A percentile compares a stretch with the other conserved stretches of the same genome.
These are phyloP conservation scores for Casuarina equisetifolia DNA, from an alignment of 306 rosid genomes.

Conservation along the genomic window DNA sequence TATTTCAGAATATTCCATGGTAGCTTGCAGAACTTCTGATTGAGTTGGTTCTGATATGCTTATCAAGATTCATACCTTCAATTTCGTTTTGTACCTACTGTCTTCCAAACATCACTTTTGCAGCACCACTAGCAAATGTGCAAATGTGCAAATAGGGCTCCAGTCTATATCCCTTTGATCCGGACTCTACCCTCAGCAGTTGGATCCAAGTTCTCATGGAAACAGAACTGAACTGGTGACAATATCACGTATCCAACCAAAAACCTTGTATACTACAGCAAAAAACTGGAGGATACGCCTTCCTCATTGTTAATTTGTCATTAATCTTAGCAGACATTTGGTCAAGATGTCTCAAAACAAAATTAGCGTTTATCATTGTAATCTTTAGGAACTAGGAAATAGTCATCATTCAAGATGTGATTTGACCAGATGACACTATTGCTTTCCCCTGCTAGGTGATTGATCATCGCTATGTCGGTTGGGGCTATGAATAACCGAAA, in stretches of 20 bases:
- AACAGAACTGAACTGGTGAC: not conserved
- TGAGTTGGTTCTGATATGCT: not conserved
- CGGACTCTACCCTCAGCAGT: not conserved
- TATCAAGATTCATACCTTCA: not conserved
- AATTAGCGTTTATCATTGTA: not conserved
- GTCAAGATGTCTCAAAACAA: not conserved
- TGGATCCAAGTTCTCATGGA: not conserved
- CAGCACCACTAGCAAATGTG: no score
- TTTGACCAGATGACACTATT: no score
- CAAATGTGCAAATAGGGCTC: no score
- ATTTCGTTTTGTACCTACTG: no score
- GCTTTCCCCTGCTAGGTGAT: no score
- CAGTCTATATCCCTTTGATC: not conserved
- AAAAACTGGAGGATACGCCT: not conserved
- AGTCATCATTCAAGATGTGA: not conserved
- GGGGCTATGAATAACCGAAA: no score
- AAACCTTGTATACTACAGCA: not conserved
- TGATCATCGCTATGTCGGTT: no score
- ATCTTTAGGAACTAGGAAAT: not conserved
- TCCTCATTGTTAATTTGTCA: not conserved
- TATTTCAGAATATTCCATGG: not conserved
- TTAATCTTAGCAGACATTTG: not conserved
- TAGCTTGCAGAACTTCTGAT: not conserved
- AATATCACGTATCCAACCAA: not conserved
- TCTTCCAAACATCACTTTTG: no score